Base-by-base conservation (phyloP, 176 grass and related monocot genomes). In the Juncus effusus region DNA sequence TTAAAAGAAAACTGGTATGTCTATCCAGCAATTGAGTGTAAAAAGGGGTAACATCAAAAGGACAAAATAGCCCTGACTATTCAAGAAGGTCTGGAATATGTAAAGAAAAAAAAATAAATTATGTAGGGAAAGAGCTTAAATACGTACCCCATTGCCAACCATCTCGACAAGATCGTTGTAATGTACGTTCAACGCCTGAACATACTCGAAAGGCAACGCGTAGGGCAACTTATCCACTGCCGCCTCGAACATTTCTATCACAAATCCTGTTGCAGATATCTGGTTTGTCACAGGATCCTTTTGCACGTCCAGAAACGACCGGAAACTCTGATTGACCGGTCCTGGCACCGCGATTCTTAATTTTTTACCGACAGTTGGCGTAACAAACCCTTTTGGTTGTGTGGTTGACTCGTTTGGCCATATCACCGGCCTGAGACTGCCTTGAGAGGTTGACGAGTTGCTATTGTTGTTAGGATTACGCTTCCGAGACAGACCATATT, bases 211-310 rank as follows among this genome's bases (percentile, higher is more conserved):
- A 10, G 78, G 84, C 84, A 91, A 69, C 37, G 92, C 87, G 54
- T 96, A 96, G 0, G 92, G 87, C 70, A 96, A 80, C 70, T 70
- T 77, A 70, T 58, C 42, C 12, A 91, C 85, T 12, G 92, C 92
- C 77, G 87, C 84, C 87, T 96, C 85, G 74, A 96, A 96, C 61
- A 91, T 85, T 51, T 96, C 92, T 59, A 91, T 64, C 8, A 77
- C 87, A 72, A 77, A 96, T 51, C 92, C 92, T 10, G 79, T 67
- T 3, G 85, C 87, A 53, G 16, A 52, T 15, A 61, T 74, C 12
- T 35, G 19, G 28, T 67, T 60, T 1, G 79, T 85, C 4, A 57
- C 3, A 7, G 76, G 70, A 83, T 85, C 59, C 3, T 15, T 83
- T 64, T 81, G 69, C 10, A 72, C 42, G 38, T 76, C 75, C 12